These are phyloP conservation scores for Crithidia acanthocephali DNA, from an alignment of 208 protist species.

Conservation along the genomic window DNA sequence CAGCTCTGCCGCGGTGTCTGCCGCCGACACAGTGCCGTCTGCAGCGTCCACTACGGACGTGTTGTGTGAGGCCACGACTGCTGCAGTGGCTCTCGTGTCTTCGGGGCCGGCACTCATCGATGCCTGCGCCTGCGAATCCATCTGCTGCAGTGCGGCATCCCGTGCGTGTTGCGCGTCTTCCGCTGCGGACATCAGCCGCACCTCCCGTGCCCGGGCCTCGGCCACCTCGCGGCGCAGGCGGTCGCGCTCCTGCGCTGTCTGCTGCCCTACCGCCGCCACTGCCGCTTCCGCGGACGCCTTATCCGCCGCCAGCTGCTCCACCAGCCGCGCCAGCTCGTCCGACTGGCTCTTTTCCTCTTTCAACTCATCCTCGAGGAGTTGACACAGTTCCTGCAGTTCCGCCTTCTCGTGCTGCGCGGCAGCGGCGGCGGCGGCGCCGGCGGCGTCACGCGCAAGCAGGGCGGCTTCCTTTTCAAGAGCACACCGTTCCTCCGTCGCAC, in stretches of 20 bases:
- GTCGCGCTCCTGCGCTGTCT: conserved; percentile 19
- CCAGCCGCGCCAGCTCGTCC: conserved; percentile 31
- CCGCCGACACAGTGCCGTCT: neutral
- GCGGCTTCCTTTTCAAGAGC: neutral
- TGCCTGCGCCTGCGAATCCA: neutral
- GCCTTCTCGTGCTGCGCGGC: conserved; percentile 26
- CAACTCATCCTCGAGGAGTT: conserved; percentile 47
- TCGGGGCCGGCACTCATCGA: neutral
- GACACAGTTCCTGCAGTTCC: conserved; percentile 48
- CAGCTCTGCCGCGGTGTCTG: neutral
- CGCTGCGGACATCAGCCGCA: neutral
- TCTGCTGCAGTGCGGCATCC: conserved; percentile 1
- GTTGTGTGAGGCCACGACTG: neutral
- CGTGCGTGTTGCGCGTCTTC: conserved; percentile 8
- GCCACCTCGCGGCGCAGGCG: conserved; percentile 23
- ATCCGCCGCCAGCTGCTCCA: conserved; percentile 29
- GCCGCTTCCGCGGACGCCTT: conserved; percentile 25
- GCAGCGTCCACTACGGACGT: neutral
- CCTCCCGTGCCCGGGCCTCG: conserved; percentile 17
- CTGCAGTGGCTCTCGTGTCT: neutral
- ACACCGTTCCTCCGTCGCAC: neutral
- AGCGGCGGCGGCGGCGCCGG: neutral
- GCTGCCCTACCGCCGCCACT: conserved; percentile 14
- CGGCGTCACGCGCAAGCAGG: neutral
- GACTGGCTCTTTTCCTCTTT: conserved; percentile 41